Conservation (phyloP, 2,329 filamentous ascomycete species). For the Penicillium sp. region DNA sequence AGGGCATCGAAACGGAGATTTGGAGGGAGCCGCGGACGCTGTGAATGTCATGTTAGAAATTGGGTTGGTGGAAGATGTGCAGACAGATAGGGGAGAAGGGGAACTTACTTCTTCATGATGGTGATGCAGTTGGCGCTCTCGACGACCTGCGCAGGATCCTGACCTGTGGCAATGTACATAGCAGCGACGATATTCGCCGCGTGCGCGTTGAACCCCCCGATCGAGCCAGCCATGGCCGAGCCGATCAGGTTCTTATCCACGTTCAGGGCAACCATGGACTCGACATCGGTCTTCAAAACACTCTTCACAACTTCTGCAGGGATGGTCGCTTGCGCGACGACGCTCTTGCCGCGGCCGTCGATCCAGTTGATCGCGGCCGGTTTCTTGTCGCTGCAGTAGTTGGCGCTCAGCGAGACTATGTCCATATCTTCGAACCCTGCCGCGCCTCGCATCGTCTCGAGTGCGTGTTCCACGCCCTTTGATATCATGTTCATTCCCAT, state of each 20-base stretch:
- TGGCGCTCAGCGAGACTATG: slow-evolving; percentile 91
- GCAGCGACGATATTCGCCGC: slow-evolving; percentile 97
- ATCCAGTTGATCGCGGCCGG: slow-evolving; percentile 98
- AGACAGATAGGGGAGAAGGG: not conserved
- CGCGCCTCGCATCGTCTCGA: slow-evolving; percentile 84
- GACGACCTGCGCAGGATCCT: slow-evolving; percentile 96
- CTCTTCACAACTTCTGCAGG: slow-evolving; percentile 82
- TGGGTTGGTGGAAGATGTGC: not conserved
- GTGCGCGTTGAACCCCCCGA: slow-evolving; percentile 97
- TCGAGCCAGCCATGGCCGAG: slow-evolving; percentile 92
- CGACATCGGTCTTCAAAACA: slow-evolving; percentile 91
- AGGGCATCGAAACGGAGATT: slow-evolving; percentile 98
- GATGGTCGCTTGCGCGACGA: slow-evolving; percentile 96
- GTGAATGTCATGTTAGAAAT: slow-evolving; percentile 20
- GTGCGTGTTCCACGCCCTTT: slow-evolving; percentile 94
- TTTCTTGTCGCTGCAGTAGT: slow-evolving; percentile 99
- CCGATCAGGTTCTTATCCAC: slow-evolving; percentile 94
- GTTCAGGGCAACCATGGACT: slow-evolving; percentile 91
- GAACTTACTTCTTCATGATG: slow-evolving; percentile 95
- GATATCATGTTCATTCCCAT: slow-evolving; percentile 99
- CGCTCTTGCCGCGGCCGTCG: slow-evolving; percentile 93
- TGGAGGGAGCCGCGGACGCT: slow-evolving; percentile 89
- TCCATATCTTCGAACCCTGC: slow-evolving; percentile 97
- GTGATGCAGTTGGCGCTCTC: slow-evolving; percentile 98
- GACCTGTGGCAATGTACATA: slow-evolving; percentile 92